phyloP scores from a whole-genome alignment of 148 eudicot genomes.

The Fagopyrum tataricum region DNA sequence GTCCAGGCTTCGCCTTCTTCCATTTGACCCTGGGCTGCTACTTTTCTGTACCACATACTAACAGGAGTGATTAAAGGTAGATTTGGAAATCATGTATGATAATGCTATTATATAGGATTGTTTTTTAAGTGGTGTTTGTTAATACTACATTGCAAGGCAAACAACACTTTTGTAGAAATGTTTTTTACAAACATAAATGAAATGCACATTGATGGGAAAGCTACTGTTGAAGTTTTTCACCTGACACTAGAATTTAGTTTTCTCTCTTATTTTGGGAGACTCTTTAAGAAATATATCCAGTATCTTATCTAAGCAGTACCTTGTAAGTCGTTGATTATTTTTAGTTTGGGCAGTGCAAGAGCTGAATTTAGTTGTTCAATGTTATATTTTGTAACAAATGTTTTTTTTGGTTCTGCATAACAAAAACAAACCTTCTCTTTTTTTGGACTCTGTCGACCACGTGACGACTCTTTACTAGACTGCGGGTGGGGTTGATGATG shows the following conservation, averaged over 20 bases:
- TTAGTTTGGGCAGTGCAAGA: not conserved
- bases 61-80: not conserved
- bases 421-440: conserved; percentile 46
- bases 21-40: conserved; percentile 18
- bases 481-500: conserved; percentile 25
- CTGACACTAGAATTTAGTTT: not conserved
- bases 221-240: not conserved
- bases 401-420: not conserved
- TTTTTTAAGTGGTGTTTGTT: no score
- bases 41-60: not conserved
- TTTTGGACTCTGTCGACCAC: conserved; percentile 28
- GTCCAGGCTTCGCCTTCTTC: conserved; percentile 60
- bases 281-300: not conserved
- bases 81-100: no score
- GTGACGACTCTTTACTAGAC: conserved; percentile 17
- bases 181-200: not conserved
- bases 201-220: not conserved
- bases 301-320: not conserved
- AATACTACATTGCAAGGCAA: no score
- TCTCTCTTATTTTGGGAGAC: no score
- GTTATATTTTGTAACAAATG: not conserved
- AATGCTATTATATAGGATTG: no score
- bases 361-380: not conserved
- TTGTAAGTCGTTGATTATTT: no score
- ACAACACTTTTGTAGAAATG: no score